These are phyloP conservation scores for Boehmeria nivea DNA, from an alignment of 306 rosid species.

Conservation along the genomic window DNA sequence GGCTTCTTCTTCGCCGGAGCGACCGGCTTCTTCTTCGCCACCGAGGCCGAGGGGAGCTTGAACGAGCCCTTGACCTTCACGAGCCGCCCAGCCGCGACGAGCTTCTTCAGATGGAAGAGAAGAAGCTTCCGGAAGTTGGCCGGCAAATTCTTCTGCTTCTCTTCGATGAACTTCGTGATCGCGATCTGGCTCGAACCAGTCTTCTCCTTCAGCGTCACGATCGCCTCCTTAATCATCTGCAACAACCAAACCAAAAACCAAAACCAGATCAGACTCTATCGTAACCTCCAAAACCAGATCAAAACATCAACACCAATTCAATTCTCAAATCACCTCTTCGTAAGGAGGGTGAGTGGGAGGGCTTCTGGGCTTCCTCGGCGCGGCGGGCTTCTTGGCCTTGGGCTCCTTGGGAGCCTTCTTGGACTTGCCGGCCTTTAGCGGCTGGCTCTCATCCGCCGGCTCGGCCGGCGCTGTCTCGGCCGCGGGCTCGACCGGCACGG, in stretches of 20 bases:
- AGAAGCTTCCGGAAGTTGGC: constrained; percentile 64
- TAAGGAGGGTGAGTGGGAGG: constrained; percentile 61
- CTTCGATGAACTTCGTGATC: constrained; percentile 66
- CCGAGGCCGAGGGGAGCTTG: constrained; percentile 39
- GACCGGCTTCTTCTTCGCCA: constrained; percentile 8
- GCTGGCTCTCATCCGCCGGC: constrained; percentile 31
- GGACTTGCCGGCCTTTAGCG: constrained; percentile 32
- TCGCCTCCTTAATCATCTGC: constrained; percentile 86
- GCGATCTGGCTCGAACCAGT: constrained; percentile 93
- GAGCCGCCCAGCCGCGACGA: constrained; percentile 55
- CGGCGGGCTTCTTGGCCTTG: constrained; percentile 42
- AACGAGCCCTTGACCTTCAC: constrained; percentile 70
- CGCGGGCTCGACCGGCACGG: constrained; percentile 24
- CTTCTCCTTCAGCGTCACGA: constrained; percentile 60
- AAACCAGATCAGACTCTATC: constrained; percentile 1
- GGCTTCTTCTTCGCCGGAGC: constrained; percentile 37
- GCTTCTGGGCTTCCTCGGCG: constrained; percentile 40
- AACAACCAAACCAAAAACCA: neutral
- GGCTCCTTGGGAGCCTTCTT: constrained; percentile 41
- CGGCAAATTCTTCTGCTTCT: constrained; percentile 61
- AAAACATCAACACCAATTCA: neutral
- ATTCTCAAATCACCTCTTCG: constrained; percentile 44
- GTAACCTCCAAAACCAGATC: neutral
- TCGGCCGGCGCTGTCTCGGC: constrained; percentile 23
- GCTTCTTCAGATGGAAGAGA: constrained; percentile 62